Evolutionary conservation across 163 green algal genomes (phyloP).

Genomic region (Smithsoniella earleae): DNA sequence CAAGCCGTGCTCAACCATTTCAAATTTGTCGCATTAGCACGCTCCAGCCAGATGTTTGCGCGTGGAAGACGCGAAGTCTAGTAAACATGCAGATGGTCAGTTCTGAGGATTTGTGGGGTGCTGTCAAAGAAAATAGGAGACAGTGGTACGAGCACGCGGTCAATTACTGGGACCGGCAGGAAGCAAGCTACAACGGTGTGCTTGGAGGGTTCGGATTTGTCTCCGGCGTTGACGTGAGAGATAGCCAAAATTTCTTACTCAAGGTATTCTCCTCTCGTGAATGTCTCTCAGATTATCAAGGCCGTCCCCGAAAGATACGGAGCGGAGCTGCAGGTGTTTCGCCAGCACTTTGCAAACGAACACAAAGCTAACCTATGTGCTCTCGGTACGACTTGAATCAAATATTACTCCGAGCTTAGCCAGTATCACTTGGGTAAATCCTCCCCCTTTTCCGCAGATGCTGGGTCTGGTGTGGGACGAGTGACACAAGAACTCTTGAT

Average conservation of each 20-base stretch:
- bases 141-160: conserved; percentile 49
- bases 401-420: background rate
- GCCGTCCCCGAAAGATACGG: background rate
- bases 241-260: conserved; percentile 59
- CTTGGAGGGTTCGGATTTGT: conserved; percentile 73
- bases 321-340: conserved; percentile 18
- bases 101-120: conserved; percentile 47
- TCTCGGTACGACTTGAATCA: conserved; percentile 5
- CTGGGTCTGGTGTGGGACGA: conserved; percentile 74
- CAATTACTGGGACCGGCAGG: conserved; percentile 72
- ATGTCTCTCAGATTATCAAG: background rate
- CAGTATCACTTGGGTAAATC: background rate
- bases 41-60: background rate
- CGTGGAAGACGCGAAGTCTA: background rate
- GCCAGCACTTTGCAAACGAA: background rate
- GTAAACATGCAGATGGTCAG: background rate
- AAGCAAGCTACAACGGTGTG: conserved; percentile 68
- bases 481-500: conserved; percentile 73
- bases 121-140: conserved; percentile 32
- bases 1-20: background rate
- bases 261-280: conserved; percentile 39
- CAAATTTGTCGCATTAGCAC: background rate
- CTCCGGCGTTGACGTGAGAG: conserved; percentile 56
- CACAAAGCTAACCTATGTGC: background rate
- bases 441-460: conserved; percentile 49